Evolutionary conservation across 1,284 basidiomycete species (phyloP).

Genomic region (Chalciporus sp.): DNA sequence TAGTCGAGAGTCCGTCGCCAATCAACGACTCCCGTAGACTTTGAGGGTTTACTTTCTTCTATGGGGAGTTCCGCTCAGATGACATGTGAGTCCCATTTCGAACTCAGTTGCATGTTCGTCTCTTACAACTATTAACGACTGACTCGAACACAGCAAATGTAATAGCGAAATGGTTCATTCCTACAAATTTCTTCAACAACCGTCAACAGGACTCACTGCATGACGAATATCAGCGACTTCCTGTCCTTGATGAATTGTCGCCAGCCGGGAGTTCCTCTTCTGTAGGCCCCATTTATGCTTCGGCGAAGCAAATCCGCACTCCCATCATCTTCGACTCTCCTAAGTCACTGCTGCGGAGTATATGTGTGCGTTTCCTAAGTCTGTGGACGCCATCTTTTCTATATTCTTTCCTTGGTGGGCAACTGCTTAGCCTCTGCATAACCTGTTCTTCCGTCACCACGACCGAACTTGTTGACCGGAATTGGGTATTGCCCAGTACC

Average conservation of each 20-base stretch:
- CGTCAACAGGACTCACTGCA: conserved; percentile 17
- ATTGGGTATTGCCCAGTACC: conserved; percentile 76
- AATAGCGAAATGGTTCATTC: conserved; percentile 17
- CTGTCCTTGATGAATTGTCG: conserved; percentile 7
- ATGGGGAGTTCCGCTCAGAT: conserved; percentile 14
- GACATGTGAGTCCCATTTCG: conserved; percentile 11
- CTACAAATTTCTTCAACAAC: not conserved
- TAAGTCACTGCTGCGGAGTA: conserved; percentile 15
- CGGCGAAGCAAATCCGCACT: conserved; percentile 16
- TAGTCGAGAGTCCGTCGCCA: not conserved
- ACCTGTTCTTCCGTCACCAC: conserved; percentile 56
- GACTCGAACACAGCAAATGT: conserved; percentile 8
- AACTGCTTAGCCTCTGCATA: conserved; percentile 26
- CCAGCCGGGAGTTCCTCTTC: not conserved
- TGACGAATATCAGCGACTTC: conserved; percentile 30
- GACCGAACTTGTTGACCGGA: conserved; percentile 65
- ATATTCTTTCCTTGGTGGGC: conserved; percentile 32
- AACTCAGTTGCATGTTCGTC: not conserved
- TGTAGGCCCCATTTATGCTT: not conserved
- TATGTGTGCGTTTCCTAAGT: conserved; percentile 25
- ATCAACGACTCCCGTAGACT: not conserved
- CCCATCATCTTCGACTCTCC: conserved; percentile 26
- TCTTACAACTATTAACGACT: not conserved
- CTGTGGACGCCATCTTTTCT: conserved; percentile 32
- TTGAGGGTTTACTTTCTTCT: not conserved